Evolutionary conservation across 441 rosid genomes (phyloP), one percentile per base, ranked within the genome.

Genomic region (Capsella rubella): DNA sequence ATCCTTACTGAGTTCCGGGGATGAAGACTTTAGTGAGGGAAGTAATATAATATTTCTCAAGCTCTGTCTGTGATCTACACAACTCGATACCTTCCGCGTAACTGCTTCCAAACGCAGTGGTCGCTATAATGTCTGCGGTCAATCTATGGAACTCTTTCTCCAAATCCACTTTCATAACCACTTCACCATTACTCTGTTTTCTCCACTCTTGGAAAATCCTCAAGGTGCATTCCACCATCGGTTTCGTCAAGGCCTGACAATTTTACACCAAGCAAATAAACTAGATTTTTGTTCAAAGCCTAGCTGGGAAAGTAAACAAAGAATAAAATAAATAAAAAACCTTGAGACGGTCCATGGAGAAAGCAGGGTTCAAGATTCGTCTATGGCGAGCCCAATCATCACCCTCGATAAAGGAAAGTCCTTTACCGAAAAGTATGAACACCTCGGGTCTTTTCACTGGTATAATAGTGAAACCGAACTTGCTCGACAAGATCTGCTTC

Each of bases 1-100:
- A 42, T n/a, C 74, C 58, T 64, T 77, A 88, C 90, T 81, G 87
- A 43, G 69, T 80, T 27, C 89, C 89, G 1, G 88, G 91, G 65
- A 85, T 75, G 79, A 70, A 80, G 34, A 83, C 1, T 8, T 45
- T 51, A 10, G 57, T 21, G 14, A 53, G 4, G 1, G 86, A 60
- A 35, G 15, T 0, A 42, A n/a, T 57, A 37, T 69, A 75, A 63
- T 49, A 46, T 6, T 62, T 34, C 14, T n/a, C 43, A 54, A 75
- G 62, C 59, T 61, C 69, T 45, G 9, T n/a, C 35, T 75, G 79
- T 60, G 74, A 3, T 16, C 18, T 56, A 55, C 59, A 65, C 31
- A 66, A 12, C 29, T 73, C 65, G 29, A 46, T 46, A 3, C 78
- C 67, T 55, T 73, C 59, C 0, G 16, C 72, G 37, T 78, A 80